Conservation (phyloP, 148 eudicot genomes). For the Fagopyrum homotropicum region DNA sequence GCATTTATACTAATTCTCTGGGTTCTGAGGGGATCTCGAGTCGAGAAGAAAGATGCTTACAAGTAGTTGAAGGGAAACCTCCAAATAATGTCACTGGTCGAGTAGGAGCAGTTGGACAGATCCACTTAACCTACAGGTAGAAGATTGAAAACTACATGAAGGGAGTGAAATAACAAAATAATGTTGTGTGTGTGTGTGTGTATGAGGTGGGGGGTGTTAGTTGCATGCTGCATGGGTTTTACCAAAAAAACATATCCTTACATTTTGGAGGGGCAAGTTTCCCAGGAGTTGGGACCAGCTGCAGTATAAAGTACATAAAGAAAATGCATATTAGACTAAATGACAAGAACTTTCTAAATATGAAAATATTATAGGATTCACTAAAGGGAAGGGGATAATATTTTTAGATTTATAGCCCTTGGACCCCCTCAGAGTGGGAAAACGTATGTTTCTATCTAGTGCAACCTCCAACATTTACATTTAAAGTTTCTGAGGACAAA, state of each 20-base stretch:
- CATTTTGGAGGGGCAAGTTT: constrained; percentile 66
- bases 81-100: constrained; percentile 66
- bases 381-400: no score
- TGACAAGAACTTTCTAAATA: neutral
- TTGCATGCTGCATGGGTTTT: neutral
- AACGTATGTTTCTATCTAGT: no score
- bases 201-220: no score
- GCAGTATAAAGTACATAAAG: constrained; percentile 21
- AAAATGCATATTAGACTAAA: constrained; percentile 2
- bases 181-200: no score
- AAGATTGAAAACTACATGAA: neutral
- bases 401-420: no score
- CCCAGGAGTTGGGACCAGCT: constrained; percentile 88
- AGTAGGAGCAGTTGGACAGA: constrained; percentile 87
- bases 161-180: neutral
- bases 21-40: neutral
- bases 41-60: constrained; percentile 29
- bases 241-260: constrained; percentile 26
- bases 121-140: constrained; percentile 71
- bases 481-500: no score
- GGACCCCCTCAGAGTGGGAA: no score
- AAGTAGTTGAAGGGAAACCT: constrained; percentile 72
- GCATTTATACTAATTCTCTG: no score
- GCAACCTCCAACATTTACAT: no score
- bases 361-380: neutral